Conservation (phyloP, 2,329 filamentous ascomycete species). For the Fragosphaeria purpurea region DNA sequence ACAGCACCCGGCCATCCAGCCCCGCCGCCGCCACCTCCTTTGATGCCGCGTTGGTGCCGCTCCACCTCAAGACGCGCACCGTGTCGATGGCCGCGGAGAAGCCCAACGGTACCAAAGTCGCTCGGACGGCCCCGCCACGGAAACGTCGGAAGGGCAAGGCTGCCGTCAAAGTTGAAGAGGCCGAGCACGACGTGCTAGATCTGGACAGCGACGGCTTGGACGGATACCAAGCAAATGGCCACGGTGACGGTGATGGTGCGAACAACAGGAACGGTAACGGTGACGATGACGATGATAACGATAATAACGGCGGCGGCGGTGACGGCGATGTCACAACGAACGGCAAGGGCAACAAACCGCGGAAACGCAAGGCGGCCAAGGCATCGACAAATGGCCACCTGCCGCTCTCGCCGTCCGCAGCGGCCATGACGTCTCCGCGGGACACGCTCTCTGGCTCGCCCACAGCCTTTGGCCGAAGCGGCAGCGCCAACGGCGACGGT, state of each 20-base stretch:
- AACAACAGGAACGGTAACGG: no score
- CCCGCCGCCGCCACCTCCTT: no score
- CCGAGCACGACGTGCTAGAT: constrained; percentile 20
- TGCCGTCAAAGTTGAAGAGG: constrained; percentile 20
- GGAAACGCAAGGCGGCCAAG: constrained; percentile 8
- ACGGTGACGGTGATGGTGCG: no score
- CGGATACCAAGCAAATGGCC: no score
- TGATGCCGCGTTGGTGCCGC: constrained; percentile 14
- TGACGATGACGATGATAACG: neutral
- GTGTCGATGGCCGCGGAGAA: constrained; percentile 19
- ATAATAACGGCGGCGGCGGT: neutral
- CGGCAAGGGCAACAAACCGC: neutral
- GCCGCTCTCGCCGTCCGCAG: constrained; percentile 1
- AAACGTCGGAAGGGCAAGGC: constrained; percentile 49
- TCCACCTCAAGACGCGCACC: constrained; percentile 16
- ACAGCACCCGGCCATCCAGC: constrained; percentile 50
- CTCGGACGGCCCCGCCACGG: constrained; percentile 30
- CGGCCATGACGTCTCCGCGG: no score
- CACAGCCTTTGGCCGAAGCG: neutral
- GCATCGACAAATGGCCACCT: neutral
- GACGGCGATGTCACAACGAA: neutral
- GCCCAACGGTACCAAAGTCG: constrained; percentile 23
- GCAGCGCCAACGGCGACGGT: neutral
- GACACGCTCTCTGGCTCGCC: neutral
- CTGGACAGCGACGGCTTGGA: no score